Percentiles rank a stretch among this genome's conserved stretches.
These are phyloP conservation scores for Inga laurina DNA, from an alignment of 306 rosid genomes.

Conservation along the genomic window DNA sequence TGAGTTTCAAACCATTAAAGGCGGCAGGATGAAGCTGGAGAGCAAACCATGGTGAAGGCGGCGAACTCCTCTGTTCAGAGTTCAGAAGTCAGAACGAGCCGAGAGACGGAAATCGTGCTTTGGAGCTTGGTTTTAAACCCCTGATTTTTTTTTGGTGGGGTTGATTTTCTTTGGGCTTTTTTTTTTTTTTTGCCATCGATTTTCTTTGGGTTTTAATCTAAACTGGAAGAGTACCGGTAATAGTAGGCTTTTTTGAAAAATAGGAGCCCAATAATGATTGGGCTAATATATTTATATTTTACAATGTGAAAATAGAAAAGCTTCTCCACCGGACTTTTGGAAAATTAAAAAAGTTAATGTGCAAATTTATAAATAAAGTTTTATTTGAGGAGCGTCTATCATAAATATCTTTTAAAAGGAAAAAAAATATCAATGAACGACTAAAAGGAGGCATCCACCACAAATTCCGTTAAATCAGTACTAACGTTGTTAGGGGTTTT, in stretches of 20 bases:
- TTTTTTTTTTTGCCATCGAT: neutral
- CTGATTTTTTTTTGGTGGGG: neutral
- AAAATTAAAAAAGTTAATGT: no score
- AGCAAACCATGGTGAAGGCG: slow-evolving; percentile 23
- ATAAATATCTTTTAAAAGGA: no score
- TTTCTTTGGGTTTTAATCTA: neutral
- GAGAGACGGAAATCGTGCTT: neutral
- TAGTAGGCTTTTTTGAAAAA: neutral
- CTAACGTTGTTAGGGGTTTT: no score
- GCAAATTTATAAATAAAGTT: no score
- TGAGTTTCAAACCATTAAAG: neutral
- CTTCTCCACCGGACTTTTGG: no score
- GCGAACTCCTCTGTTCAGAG: neutral
- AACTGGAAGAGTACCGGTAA: no score
- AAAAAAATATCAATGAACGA: no score
- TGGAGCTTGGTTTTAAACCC: neutral
- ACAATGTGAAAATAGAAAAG: no score
- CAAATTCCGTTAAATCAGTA: no score
- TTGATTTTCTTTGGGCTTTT: neutral
- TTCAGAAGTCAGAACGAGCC: neutral
- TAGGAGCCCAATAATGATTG: neutral
- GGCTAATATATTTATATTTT: neutral
- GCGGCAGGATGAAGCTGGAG: neutral
- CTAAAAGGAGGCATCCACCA: no score
- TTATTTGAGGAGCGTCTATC: no score